These are phyloP conservation scores for Rhodamnia rubescens DNA, from an alignment of 345 rosid genomes.

Conservation along the genomic window DNA sequence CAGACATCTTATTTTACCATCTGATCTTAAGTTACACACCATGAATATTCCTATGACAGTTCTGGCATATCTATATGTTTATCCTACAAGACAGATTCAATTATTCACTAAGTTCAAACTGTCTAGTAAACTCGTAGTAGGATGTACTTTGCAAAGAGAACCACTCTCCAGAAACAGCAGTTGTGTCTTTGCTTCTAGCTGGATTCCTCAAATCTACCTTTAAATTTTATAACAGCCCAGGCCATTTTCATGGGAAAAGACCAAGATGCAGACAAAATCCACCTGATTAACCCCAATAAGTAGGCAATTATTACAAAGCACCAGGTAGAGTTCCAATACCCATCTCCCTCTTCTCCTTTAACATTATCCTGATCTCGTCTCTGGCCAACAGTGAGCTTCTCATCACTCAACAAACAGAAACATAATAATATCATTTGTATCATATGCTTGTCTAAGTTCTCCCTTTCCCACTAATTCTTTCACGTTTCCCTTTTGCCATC, in stretches of 20 bases:
- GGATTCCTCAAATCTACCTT: not conserved
- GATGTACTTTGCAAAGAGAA: not conserved
- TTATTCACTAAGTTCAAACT: not conserved
- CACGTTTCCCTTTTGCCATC: not conserved
- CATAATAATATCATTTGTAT: not conserved
- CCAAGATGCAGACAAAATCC: not conserved
- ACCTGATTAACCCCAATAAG: not conserved
- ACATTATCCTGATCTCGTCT: not conserved
- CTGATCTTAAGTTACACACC: not conserved
- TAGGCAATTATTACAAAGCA: not conserved
- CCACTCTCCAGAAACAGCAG: not conserved
- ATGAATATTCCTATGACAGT: not conserved
- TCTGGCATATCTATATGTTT: not conserved
- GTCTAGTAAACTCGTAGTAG: not conserved
- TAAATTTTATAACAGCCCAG: not conserved
- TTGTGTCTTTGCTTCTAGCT: not conserved
- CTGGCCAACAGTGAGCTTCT: not conserved
- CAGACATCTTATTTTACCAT: not conserved
- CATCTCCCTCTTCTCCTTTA: not conserved
- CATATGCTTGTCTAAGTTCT: not conserved
- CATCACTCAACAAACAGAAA: not conserved
- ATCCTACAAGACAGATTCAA: not conserved
- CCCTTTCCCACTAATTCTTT: not conserved
- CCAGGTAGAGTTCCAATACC: not conserved
- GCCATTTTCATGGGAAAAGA: not conserved